Conservation (phyloP, 306 rosid genomes). For the Glycine soja region DNA sequence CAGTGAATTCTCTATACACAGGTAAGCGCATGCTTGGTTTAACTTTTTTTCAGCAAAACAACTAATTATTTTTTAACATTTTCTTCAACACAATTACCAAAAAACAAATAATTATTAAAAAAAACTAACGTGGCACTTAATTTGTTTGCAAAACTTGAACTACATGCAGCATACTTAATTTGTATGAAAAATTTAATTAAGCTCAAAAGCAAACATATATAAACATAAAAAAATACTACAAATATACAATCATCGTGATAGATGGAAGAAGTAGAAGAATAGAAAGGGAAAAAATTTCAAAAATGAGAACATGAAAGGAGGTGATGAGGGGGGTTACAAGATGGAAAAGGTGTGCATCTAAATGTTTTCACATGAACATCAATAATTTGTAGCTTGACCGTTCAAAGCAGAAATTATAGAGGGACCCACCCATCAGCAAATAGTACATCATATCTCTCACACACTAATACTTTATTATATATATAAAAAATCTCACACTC, state of each 20-base stretch:
- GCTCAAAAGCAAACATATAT: not conserved
- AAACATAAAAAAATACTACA: too few species aligned
- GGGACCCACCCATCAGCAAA: slow-evolving; percentile 55
- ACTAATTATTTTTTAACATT: not conserved
- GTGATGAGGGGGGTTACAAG: not conserved
- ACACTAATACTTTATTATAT: too few species aligned
- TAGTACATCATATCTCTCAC: slow-evolving; percentile 10
- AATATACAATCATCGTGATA: too few species aligned
- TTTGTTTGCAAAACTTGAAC: too few species aligned
- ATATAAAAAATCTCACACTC: not conserved
- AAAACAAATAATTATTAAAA: not conserved
- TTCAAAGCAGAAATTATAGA: slow-evolving; percentile 68
- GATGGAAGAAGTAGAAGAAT: too few species aligned
- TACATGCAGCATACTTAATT: not conserved
- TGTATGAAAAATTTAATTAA: not conserved
- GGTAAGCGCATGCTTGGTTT: slow-evolving; percentile 9
- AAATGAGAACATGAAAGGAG: not conserved
- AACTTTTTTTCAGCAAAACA: not conserved
- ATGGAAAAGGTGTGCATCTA: slow-evolving; percentile 34
- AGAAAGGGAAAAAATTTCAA: not conserved
- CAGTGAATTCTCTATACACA: not conserved
- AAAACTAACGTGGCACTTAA: not conserved
- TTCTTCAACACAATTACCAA: not conserved
- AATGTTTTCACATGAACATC: slow-evolving; percentile 59
- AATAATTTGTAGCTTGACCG: slow-evolving; percentile 91